Evolutionary conservation across 371 early-diverging fungal genomes (phyloP), one percentile per base, ranked within the genome.

Genomic region (Rhizopus stolonifer): DNA sequence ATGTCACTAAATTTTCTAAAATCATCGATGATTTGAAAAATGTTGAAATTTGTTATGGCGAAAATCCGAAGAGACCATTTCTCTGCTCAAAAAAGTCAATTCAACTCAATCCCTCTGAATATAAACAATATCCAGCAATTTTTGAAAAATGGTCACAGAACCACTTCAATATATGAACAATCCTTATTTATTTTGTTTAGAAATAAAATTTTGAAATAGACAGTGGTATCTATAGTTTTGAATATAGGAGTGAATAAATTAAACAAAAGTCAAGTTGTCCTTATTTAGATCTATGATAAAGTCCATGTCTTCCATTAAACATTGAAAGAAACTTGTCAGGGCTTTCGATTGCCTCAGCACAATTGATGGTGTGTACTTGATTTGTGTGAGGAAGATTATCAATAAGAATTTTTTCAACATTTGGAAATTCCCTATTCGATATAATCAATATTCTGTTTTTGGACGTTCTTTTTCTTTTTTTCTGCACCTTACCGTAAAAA

Each of bases 51-150:
- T 29, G 29, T 29, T 29, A 29, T 29, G 29, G 29, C 29, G 29
- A 29, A 29, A 29, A 29, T 29, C 29, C 29, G 10, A 29, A 6
- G 10, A 29, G 15, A 3, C 26, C 54, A 46, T 47, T 54, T 21
- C 42, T 54, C 39, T 54, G 54, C 31, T 54, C 54, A 21, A 18
- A 46, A 42, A 54, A 54, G 39, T 47, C 48, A 47, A 47, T 54
- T 39, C 8, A 47, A 9, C 11, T 40, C 23, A 42, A 54, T 29
- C 54, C 42, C 46, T 47, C 31, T 21, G 40, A 47, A 47, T 47
- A 54, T 22, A 46, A 54, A 31, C 54, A 46, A 47, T 54, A 54
- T 47, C 54, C 48, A 36, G 39, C 40, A 26, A 47, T 54, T 22
- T 40, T 54, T 6, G 29, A 10, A 29, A 29, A 6, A 29, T 29